Base-by-base conservation (phyloP, 176 grass and related monocot species). In the Oryza glaberrima region DNA sequence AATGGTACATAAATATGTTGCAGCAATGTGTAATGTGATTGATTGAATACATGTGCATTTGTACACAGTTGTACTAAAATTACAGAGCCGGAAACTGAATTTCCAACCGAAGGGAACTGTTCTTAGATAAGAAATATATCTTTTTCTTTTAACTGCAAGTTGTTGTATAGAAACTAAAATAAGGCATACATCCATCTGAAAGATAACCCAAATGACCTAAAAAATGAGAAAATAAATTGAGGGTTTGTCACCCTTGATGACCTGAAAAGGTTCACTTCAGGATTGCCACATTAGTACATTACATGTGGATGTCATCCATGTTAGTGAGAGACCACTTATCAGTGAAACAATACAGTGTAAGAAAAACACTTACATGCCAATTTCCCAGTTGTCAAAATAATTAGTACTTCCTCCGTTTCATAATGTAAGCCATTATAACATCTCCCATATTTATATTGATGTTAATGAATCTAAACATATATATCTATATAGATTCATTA, bases 41-140 rank as follows among this genome's bases (percentile, higher is more conserved):
- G 60, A 86, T 72, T 69, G 20, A 73, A 69, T 78, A n/a, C 69
- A 78, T 49, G 44, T 52, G 80, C 44, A 67, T 72, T 73, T 34
- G 19, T 12, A 28, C 13, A 16, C 15, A 61, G 17, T 25, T 69
- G 49, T 36, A 36, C 74, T 36, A 20, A 76, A 54, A 22, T 60
- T 9, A 77, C 28, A 38, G 54, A n/a, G 5, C 16, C 52, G 4
- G 17, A n/a, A 76, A 76, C 28, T n/a, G 30, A 2, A 56, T 35
- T 4, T 10, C 4, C 35, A 28, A 23, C 9, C 28, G 30, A 76
- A 34, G 13, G 70, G 25, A 74, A 74, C 25, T 25, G 25, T 30
- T 7, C 23, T 9, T 28, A 49, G 15, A 30, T 49, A 23, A 75
- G 26, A 17, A 0, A 19, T 10, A 14, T 75, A 32, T 52, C 45